Evolutionary conservation across 768 basidiomycete genomes (phyloP).

Genomic region (Pilatotrama ljubarskyi): DNA sequence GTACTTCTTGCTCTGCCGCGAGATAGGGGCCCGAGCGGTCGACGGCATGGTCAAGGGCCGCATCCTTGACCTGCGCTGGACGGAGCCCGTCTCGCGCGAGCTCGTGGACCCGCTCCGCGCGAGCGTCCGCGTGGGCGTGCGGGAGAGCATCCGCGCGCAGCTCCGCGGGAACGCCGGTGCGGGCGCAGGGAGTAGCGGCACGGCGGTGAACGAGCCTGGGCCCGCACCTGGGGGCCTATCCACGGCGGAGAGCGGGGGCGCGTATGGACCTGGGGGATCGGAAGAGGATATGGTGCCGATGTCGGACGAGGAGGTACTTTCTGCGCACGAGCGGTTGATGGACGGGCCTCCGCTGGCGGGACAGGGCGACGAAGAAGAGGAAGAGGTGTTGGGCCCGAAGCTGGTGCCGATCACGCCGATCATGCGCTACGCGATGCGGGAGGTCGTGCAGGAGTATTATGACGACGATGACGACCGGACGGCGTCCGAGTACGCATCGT

Average conservation of each 20-base stretch:
- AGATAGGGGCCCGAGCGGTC: conserved; percentile 80
- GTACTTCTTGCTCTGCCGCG: conserved; percentile 81
- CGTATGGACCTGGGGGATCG: conserved; percentile 31
- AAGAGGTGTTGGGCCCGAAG: conserved; percentile 69
- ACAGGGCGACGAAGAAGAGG: conserved; percentile 43
- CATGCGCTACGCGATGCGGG: conserved; percentile 81
- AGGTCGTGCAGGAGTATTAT: conserved; percentile 82
- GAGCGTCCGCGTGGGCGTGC: conserved; percentile 24
- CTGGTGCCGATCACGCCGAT: conserved; percentile 77
- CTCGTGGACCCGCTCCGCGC: conserved; percentile 33
- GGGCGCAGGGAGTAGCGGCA: conserved; percentile 40
- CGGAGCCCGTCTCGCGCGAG: conserved; percentile 65
- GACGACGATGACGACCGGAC: conserved; percentile 74
- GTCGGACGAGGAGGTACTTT: conserved; percentile 46
- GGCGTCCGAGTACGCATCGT: conserved; percentile 76
- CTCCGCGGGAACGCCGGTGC: conserved; percentile 10
- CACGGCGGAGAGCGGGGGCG: conserved; percentile 24
- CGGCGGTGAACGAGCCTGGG: conserved; percentile 33
- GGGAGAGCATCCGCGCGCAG: conserved; percentile 27
- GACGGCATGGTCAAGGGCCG: conserved; percentile 83
- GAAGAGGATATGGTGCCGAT: conserved; percentile 51
- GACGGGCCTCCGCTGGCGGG: conserved; percentile 44
- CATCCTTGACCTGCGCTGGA: conserved; percentile 77
- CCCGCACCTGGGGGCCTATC: background rate
- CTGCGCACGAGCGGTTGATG: conserved; percentile 39